These are phyloP conservation scores for Cyclotella atomus DNA, from an alignment of 108 stramenopile species.

Conservation along the genomic window DNA sequence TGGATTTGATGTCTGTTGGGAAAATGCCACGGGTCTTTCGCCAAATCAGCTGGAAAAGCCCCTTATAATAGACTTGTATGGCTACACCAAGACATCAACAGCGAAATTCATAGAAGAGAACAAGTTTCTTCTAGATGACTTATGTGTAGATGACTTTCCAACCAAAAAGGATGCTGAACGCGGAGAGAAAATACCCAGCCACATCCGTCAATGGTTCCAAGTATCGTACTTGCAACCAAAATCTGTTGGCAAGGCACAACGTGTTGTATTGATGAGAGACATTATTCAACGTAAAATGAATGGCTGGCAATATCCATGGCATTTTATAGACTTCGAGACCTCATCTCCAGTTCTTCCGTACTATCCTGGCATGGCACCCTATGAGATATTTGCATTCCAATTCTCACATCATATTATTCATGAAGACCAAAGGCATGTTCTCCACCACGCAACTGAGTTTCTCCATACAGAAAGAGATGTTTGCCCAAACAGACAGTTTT, in stretches of 20 bases:
- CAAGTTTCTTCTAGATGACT: slow-evolving; percentile 45
- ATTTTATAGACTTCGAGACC: slow-evolving; percentile 68
- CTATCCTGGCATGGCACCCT: slow-evolving; percentile 48
- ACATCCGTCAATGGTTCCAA: slow-evolving; percentile 51
- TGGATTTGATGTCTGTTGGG: slow-evolving; percentile 57
- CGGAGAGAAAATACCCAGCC: slow-evolving; percentile 30
- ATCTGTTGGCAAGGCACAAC: slow-evolving; percentile 4
- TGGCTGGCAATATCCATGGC: slow-evolving; percentile 54
- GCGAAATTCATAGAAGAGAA: slow-evolving; percentile 17
- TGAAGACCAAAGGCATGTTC: slow-evolving; percentile 11
- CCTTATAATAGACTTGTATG: slow-evolving; percentile 39
- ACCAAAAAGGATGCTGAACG: slow-evolving; percentile 11
- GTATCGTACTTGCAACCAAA: slow-evolving; percentile 27
- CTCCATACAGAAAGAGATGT: slow-evolving; percentile 43
- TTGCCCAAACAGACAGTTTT: slow-evolving; percentile 41
- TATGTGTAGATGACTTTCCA: slow-evolving; percentile 36
- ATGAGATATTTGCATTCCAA: slow-evolving; percentile 53
- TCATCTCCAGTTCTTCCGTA: slow-evolving; percentile 47
- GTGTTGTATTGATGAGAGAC: slow-evolving; percentile 31
- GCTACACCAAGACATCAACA: slow-evolving; percentile 11
- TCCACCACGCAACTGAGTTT: slow-evolving; percentile 53
- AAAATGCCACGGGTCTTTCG: slow-evolving; percentile 33
- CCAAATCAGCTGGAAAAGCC: slow-evolving; percentile 13
- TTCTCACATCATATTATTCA: slow-evolving; percentile 56
- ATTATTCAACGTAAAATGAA: slow-evolving; percentile 34